Evolutionary conservation across 2,329 filamentous ascomycete species (phyloP).

Genomic region (Hypocrella siamensis): DNA sequence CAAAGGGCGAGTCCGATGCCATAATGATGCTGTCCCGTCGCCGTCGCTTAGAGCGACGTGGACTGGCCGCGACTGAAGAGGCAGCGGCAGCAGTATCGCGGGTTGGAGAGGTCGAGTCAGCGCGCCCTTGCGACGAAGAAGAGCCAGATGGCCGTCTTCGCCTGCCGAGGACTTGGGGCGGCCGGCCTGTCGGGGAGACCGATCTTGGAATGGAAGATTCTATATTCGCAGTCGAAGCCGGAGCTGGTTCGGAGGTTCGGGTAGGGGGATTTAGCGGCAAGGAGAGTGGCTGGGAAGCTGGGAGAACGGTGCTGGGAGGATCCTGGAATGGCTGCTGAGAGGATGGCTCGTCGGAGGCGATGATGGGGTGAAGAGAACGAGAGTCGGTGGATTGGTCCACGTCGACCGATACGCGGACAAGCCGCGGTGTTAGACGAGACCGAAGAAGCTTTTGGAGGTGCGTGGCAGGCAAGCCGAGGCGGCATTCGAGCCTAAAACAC

Average conservation of each 20-base stretch:
- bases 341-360: constrained; percentile 48
- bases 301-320: constrained; percentile 29
- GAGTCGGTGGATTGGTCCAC: constrained; percentile 22
- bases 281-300: constrained; percentile 18
- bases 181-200: constrained; percentile 10
- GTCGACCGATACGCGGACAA: constrained; percentile 23
- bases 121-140: constrained; percentile 17
- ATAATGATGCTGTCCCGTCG: constrained; percentile 41
- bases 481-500: constrained; percentile 6
- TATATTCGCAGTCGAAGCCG: constrained; percentile 23
- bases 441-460: constrained; percentile 1
- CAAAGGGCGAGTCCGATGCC: constrained; percentile 41
- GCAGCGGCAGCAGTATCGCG: constrained; percentile 7
- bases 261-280: constrained; percentile 9
- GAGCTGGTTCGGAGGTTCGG: constrained; percentile 10
- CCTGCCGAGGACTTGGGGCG: constrained; percentile 33
- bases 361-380: constrained; percentile 14
- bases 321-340: constrained; percentile 35
- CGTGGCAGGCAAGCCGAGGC: constrained; percentile 1
- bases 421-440: constrained; percentile 16
- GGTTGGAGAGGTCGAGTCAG: constrained; percentile 10
- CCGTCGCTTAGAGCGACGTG: constrained; percentile 29
- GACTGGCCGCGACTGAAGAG: constrained; percentile 5
- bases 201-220: constrained; percentile 17
- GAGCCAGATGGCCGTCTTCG: constrained; percentile 32